Evolutionary conservation across 352 stramenopile genomes (phyloP).

Genomic region (Pilasporangium apinafurcum): DNA sequence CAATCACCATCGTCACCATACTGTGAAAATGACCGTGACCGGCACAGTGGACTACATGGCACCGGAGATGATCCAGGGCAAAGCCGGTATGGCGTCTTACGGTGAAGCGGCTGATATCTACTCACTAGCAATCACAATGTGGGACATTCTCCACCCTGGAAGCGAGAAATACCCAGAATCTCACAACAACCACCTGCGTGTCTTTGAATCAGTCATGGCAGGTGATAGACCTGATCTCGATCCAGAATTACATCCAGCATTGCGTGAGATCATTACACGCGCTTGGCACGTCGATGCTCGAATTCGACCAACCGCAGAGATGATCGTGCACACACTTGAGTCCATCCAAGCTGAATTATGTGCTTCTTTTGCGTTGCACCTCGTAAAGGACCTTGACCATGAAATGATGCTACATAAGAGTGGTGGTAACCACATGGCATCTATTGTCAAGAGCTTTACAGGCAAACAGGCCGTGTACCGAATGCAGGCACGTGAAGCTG

Average conservation of each 20-base stretch:
- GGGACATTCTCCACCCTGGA: slow-evolving; percentile 35
- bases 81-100: slow-evolving; percentile 16
- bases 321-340: slow-evolving; percentile 20
- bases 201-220: slow-evolving; percentile 24
- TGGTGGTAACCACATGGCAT: background rate
- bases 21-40: slow-evolving; percentile 15
- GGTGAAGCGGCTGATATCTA: slow-evolving; percentile 42
- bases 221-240: slow-evolving; percentile 18
- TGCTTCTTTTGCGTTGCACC: slow-evolving; percentile 11
- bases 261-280: slow-evolving; percentile 17
- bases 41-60: slow-evolving; percentile 48
- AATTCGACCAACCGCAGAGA: slow-evolving; percentile 10
- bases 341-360: slow-evolving; percentile 17
- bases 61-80: slow-evolving; percentile 41
- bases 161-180: slow-evolving; percentile 13
- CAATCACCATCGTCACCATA: no score
- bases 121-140: slow-evolving; percentile 42
- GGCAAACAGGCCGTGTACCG: slow-evolving; percentile 12
- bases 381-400: slow-evolving; percentile 10
- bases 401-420: slow-evolving; percentile 3
- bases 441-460: slow-evolving; percentile 15
- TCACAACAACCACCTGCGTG: slow-evolving; percentile 11
- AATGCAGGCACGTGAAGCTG: slow-evolving; percentile 5
- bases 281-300: slow-evolving; percentile 18
- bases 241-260: slow-evolving; percentile 7